Base-by-base conservation (phyloP, 83 land plant species). In the Picea mariana region DNA sequence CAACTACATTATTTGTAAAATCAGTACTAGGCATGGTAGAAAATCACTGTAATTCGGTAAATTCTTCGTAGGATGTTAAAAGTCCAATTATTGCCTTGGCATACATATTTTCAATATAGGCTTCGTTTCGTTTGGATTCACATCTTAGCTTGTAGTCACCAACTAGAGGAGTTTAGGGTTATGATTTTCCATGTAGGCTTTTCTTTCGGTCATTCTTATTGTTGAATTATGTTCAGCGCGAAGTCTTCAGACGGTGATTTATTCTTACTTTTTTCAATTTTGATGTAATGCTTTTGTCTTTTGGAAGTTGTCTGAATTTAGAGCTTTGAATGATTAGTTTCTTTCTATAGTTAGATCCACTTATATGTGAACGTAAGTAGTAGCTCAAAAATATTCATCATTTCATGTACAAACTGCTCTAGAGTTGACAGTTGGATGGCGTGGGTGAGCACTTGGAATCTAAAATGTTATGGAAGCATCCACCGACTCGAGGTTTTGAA, bases 391-490 rank as follows among this genome's bases (percentile, higher is more conserved):
- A 62, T 75, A 20, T 84, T 83, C 86, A 88, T 86, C 81, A 77
- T 84, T 87, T 67, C 84, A 82, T 87, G 88, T 85, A 88, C 59
- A 12, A 67, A 26, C 88, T 81, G 75, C 72, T 86, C 78, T 88
- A 86, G 88, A 87, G 17, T 82, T 84, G 88, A 88, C 90, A 90
- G 92, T 86, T 88, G 86, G 84, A 83, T 73, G 82, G 81, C 80
- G 60, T 52, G 17, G 78, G 58, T 71, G 81, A 83, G 61, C 3
- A 0, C 62, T 31, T 42, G 82, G 84, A 84, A 15, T 67, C 62
- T 4, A 68, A 63, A 17, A 87, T 86, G 87, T 83, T 92, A 16
- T 92, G 92, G 94, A 86, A 92, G 85, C 86, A 80, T 40, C 94
- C 90, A 0, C 34, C 84, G 2, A 83, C 83, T 75, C 87, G 87